Evolutionary conservation across 2,329 filamentous ascomycete species (phyloP).

Genomic region (Penicillium sp.): DNA sequence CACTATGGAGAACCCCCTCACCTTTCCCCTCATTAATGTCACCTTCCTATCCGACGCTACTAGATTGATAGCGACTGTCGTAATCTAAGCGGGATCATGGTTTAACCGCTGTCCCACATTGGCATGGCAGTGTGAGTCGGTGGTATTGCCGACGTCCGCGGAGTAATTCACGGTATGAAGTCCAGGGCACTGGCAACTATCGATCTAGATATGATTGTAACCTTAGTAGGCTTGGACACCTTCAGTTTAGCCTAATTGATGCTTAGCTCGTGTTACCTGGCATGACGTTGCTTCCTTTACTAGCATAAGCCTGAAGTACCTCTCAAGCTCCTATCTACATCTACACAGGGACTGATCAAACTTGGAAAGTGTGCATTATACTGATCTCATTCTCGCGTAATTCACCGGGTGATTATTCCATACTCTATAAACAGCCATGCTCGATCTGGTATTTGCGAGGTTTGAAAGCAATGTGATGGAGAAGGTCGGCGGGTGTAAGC

Average conservation of each 20-base stretch:
- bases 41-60: constrained; percentile 9
- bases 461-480: constrained; percentile 21
- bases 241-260: too few relatives aligned
- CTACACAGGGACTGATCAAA: not conserved
- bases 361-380: constrained; percentile 16
- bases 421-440: constrained; percentile 32
- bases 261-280: too few relatives aligned
- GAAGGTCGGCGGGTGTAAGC: constrained; percentile 8
- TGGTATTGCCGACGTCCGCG: not conserved
- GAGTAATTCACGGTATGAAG: too few relatives aligned
- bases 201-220: too few relatives aligned
- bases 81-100: not conserved
- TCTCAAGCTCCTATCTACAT: not conserved
- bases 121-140: not conserved
- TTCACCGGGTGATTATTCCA: constrained; percentile 29
- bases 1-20: constrained; percentile 2
- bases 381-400: constrained; percentile 28
- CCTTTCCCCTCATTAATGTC: constrained; percentile 9
- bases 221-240: too few relatives aligned
- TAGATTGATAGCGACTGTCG: constrained; percentile 1
- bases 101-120: not conserved
- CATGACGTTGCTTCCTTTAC: too few relatives aligned
- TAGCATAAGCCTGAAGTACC: too few relatives aligned
- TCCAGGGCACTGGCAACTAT: too few relatives aligned
- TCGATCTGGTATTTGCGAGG: constrained; percentile 29